These are phyloP conservation scores for Sporothrix sp. DNA, from an alignment of 2,329 filamentous ascomycete species.

Conservation along the genomic window DNA sequence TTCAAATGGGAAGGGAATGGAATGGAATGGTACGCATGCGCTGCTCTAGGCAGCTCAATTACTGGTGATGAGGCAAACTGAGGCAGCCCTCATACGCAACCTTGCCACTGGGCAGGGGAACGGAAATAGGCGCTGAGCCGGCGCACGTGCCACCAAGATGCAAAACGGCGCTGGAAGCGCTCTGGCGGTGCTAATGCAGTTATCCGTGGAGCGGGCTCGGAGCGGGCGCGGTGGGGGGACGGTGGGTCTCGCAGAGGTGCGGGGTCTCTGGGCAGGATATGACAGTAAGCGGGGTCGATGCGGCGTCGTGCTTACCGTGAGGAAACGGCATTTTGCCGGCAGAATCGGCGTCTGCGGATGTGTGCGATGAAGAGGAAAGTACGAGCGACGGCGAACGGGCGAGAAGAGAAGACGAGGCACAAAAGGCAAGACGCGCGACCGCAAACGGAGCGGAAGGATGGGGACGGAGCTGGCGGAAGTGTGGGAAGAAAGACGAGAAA, in stretches of 20 bases:
- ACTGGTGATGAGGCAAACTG: constrained; percentile 11
- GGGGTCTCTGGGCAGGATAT: no score
- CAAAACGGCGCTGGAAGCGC: not conserved
- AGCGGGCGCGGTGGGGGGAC: not conserved
- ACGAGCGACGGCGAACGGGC: not conserved
- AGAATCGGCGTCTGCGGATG: constrained; percentile 3
- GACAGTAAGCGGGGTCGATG: constrained; percentile 14
- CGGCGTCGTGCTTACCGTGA: no score
- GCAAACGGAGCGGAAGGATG: not conserved
- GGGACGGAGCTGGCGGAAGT: no score
- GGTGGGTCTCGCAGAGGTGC: not conserved
- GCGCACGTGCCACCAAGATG: not conserved
- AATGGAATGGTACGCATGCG: not conserved
- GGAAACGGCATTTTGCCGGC: constrained; percentile 27
- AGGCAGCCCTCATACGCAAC: constrained; percentile 6
- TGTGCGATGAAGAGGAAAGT: not conserved
- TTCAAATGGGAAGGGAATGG: not conserved
- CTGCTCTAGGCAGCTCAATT: constrained; percentile 11
- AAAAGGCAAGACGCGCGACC: not conserved
- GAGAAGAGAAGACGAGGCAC: not conserved
- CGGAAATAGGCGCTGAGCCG: no score
- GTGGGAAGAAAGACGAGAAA: no score
- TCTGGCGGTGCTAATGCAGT: constrained; percentile 5
- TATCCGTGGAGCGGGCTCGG: not conserved
- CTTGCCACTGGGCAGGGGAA: no score